Evolutionary conservation across 2,329 filamentous ascomycete species (phyloP), one percentile per base, ranked within the genome.

Genomic region (Phaeosphaeria sp.): DNA sequence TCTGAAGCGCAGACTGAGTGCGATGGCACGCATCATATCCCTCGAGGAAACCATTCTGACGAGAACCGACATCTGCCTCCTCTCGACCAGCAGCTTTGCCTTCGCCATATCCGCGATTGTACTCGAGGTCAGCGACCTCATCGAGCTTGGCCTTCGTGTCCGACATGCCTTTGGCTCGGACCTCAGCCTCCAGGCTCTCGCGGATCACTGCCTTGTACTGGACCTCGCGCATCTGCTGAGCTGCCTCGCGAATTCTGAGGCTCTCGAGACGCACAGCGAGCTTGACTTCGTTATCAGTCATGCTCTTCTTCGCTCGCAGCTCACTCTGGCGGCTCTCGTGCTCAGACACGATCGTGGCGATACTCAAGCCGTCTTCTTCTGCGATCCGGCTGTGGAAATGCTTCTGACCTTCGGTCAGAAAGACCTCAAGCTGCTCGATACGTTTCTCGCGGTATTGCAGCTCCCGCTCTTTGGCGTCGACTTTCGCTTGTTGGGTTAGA

Each of bases 401-500:
- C 27, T 61, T 68, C 48, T 73, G 68, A 6, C 72, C 72, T 21
- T 59, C 53, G 5, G 59, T 30, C 2, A 73, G 64, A 30, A 65
- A 67, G 0, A 56, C 21, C 30, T 74, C 72, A 0, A 60, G 6
- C 24, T 70, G 63, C 6, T 57, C 30, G 11, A 69, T 62, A 1
- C 44, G 55, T 6, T 53, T 43, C 15, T 66, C 59, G 1, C 69
- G 69, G 4, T 54, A 22, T 0, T 54, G 27, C 1, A 72, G 33
- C 2, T 61, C 59, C 1, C 58, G 55, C 24, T 63, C 48, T 25
- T 59, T 60, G 24, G 60, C 51, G 30, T 63, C 39, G 2, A 55
- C 7, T 7, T 54, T 52, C 6, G 55, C 57, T 30, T 66, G 57
- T n/a, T 49, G 45, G 0, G 44, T 21, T 1, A 69, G 57, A 0